Evolutionary conservation across 2,329 filamentous ascomycete genomes (phyloP), one percentile per base, ranked within the genome.

Genomic region (Emmonsiellopsis sp.): DNA sequence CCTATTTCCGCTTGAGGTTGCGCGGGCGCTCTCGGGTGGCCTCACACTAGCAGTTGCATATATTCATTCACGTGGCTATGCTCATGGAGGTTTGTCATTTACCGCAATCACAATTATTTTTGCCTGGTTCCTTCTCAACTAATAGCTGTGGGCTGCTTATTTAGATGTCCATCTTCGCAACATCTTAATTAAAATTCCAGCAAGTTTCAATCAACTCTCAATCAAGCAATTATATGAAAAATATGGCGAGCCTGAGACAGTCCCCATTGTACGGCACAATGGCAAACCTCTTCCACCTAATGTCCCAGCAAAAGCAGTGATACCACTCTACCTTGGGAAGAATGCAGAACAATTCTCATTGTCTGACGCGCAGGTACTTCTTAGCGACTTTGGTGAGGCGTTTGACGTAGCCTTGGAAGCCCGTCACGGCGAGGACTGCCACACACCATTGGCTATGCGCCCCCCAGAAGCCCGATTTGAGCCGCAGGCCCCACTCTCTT

Each of bases 381-480:
- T 71, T 1, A 60, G 56, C 55, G 68, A 71, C 56, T 71, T 69
- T 60, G 67, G 66, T 10, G 64, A 68, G 47, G 57, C 65, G 5
- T 69, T 68, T 54, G 34, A 32, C 11, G 53, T 52, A 3, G 21
- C 32, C 17, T 51, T 8, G 2, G 43, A 58, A 14, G 0, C 13
- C 49, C 56, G 55, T 17, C 50, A 21, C 1, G 57, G 57, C 7
- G 10, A 55, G 53, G 57, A 64, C 52, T 63, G 60, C 39, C 58
- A 62, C 45, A 61, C 59, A 13, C 51, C 58, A 42, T 34, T 55
- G 4, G 49, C 58, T 27, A 49, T 56, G 6, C 54, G 53, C 33
- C 33, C 61, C 8, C 61, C 61, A 49, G 61, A 64, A 56, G 57
- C 57, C 32, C 44, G 39, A 31, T 63, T 65, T 44, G 55, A 62